phyloP scores from a whole-genome alignment of 257 asterid genomes.

The Solanum habrochaites region DNA sequence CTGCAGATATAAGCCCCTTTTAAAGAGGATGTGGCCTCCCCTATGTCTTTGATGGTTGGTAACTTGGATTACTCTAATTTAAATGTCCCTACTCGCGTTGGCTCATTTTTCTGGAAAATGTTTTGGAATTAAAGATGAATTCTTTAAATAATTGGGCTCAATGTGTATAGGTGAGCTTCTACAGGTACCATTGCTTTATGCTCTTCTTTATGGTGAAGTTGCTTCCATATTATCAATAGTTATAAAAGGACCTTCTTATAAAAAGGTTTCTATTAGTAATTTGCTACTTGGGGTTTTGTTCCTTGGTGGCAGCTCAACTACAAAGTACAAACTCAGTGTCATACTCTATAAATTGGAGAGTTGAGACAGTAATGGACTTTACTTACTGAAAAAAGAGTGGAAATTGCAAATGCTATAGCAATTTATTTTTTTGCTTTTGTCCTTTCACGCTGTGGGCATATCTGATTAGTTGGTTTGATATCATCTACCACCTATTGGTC shows the following conservation, averaged over 20 bases:
- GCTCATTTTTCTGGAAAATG: not conserved
- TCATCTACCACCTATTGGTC: not conserved
- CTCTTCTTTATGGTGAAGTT: not conserved
- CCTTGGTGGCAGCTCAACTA: not conserved
- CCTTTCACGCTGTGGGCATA: not conserved
- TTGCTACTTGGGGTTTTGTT: not conserved
- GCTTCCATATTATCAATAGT: not conserved
- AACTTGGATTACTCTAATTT: not conserved
- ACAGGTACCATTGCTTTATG: not conserved
- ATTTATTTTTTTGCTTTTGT: not conserved
- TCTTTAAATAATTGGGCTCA: not conserved
- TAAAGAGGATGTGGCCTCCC: not conserved
- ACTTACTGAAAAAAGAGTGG: not conserved
- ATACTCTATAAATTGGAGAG: not conserved
- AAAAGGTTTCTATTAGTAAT: not conserved
- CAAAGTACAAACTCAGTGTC: not conserved
- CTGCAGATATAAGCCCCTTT: not conserved
- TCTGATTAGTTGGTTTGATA: not conserved
- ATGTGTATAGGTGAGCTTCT: not conserved
- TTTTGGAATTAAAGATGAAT: not conserved
- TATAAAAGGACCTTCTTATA: not conserved
- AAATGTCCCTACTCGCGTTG: not conserved
- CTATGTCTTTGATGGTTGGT: not conserved
- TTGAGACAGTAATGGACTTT: not conserved
- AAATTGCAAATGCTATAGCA: not conserved